phyloP scores from a whole-genome alignment of 78 protist species.

The Dictyostelium intermedium region DNA sequence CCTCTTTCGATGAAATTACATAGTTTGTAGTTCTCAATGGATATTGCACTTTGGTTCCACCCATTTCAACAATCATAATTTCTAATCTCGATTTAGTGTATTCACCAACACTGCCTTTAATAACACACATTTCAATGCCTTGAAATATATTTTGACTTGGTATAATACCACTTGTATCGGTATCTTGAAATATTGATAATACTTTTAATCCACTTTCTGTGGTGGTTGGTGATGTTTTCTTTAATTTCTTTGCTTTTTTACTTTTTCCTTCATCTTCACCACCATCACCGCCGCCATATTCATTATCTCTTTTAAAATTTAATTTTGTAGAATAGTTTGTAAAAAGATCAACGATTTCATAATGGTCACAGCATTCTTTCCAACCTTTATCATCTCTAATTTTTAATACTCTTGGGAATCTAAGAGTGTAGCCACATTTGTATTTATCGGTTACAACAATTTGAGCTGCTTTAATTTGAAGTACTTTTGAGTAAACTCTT shows the following conservation, averaged over 20 bases:
- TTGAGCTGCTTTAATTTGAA: constrained; percentile 86
- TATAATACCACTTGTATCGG: constrained; percentile 47
- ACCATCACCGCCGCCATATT: too few species aligned
- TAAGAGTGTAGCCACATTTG: constrained; percentile 74
- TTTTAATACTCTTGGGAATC: constrained; percentile 90
- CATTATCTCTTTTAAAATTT: background rate
- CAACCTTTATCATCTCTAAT: constrained; percentile 88
- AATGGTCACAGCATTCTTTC: constrained; percentile 24
- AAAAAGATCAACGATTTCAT: background rate
- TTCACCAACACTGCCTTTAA: constrained; percentile 37
- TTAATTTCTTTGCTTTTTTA: background rate
- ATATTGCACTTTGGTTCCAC: constrained; percentile 79
- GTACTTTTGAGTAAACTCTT: constrained; percentile 28
- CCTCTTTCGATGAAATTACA: constrained; percentile 33
- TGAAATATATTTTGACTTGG: constrained; percentile 3
- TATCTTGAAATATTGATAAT: constrained; percentile 45
- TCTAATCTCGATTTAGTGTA: constrained; percentile 61
- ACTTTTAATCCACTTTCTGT: background rate
- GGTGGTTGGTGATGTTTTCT: too few species aligned
- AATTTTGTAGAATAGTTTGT: background rate
- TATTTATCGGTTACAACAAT: constrained; percentile 76
- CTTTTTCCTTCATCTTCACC: background rate
- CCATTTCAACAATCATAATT: constrained; percentile 66
- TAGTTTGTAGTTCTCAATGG: constrained; percentile 21
- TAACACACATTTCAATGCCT: constrained; percentile 76